phyloP scores from a whole-genome alignment of 202 grass and related monocot genomes.

The Miscanthus sacchariflorus region DNA sequence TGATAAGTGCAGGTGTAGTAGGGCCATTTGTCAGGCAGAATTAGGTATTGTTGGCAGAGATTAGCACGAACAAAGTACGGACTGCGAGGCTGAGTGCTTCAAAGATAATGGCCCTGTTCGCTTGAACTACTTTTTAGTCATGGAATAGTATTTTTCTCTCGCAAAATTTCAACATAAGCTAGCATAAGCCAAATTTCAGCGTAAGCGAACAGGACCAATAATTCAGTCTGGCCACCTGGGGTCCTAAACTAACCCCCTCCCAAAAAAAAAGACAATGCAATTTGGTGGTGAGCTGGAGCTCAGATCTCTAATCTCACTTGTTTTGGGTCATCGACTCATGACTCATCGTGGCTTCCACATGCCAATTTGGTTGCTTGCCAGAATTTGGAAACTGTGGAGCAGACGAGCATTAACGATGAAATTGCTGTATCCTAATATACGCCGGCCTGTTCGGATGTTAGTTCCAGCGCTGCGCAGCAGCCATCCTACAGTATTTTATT shows the following conservation, averaged over 20 bases:
- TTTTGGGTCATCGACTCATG: slow-evolving; percentile 1
- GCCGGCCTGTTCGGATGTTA: too few relatives aligned
- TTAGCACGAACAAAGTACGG: slow-evolving; percentile 43
- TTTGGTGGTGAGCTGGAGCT: slow-evolving; percentile 47
- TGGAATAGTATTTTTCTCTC: too few relatives aligned
- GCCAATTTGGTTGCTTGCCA: slow-evolving; percentile 5
- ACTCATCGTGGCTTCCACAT: slow-evolving; percentile 35
- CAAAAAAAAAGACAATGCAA: background rate
- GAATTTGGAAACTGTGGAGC: background rate
- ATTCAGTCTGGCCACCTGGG: slow-evolving; percentile 3
- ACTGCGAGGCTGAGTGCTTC: slow-evolving; percentile 1
- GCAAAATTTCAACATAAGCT: too few relatives aligned
- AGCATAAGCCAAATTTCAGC: too few relatives aligned
- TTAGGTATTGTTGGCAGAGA: slow-evolving; percentile 45
- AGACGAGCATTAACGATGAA: background rate
- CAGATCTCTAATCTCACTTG: background rate
- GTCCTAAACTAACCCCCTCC: slow-evolving; percentile 15
- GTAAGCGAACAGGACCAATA: background rate
- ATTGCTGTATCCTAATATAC: background rate
- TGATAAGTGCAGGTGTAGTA: slow-evolving; percentile 40
- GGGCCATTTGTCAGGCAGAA: slow-evolving; percentile 43
- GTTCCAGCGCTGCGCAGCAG: too few relatives aligned
- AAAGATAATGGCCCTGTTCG: background rate
- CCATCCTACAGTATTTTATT: too few relatives aligned
- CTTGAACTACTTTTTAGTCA: too few relatives aligned